Percentiles rank a stretch among this genome's conserved stretches.
These are phyloP conservation scores for Mycena indigotica DNA, from an alignment of 768 basidiomycete genomes.

Conservation along the genomic window DNA sequence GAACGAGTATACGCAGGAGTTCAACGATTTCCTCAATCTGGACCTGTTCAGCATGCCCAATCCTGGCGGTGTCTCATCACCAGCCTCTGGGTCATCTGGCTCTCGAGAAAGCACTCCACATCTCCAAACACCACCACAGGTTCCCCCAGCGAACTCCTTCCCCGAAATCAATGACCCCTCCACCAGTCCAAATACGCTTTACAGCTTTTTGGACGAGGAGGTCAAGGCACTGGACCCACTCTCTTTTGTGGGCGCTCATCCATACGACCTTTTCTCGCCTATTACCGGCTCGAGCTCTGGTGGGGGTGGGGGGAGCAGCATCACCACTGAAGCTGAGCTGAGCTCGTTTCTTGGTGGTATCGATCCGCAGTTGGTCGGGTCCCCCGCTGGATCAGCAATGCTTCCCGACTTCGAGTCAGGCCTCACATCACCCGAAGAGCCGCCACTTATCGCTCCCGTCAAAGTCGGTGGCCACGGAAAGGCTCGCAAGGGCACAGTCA, in stretches of 20 bases:
- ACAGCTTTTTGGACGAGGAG: slow-evolving; percentile 51
- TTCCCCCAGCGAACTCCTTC: slow-evolving; percentile 35
- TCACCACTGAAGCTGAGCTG: slow-evolving; percentile 30
- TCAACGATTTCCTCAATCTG: slow-evolving; percentile 69
- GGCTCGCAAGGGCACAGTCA: slow-evolving; percentile 67
- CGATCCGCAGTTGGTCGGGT: slow-evolving; percentile 77
- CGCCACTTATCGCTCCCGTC: slow-evolving; percentile 53
- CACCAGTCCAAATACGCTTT: slow-evolving; percentile 36
- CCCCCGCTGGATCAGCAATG: slow-evolving; percentile 43
- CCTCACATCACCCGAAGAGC: slow-evolving; percentile 29
- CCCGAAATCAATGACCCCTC: slow-evolving; percentile 39
- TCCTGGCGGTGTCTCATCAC: too few species aligned
- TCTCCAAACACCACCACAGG: slow-evolving; percentile 52
- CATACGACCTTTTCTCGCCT: slow-evolving; percentile 39
- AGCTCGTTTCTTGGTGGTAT: slow-evolving; percentile 43
- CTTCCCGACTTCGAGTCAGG: slow-evolving; percentile 38
- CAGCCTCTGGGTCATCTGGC: slow-evolving; percentile 30
- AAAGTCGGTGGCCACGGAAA: slow-evolving; percentile 64
- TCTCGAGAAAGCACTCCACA: slow-evolving; percentile 48
- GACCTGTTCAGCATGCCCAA: slow-evolving; percentile 50
- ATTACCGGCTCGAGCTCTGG: slow-evolving; percentile 23
- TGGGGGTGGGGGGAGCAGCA: slow-evolving; percentile 27
- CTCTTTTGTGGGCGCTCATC: slow-evolving; percentile 27
- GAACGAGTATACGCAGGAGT: slow-evolving; percentile 35
- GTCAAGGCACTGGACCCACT: slow-evolving; percentile 37